Evolutionary conservation across 129 eudicot species (phyloP).

Genomic region (Oenanthe sinensis): DNA sequence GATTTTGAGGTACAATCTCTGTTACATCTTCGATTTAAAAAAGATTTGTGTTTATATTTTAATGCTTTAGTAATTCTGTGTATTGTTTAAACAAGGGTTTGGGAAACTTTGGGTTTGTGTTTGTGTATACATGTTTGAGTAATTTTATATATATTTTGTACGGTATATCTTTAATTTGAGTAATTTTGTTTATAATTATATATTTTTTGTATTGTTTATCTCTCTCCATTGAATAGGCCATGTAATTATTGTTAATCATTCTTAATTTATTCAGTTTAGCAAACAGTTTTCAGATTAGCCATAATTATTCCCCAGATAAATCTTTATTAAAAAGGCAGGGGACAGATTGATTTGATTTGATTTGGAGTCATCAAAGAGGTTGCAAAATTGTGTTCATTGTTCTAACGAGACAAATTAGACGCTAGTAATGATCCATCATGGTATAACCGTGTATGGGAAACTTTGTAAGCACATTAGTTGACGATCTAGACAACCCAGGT

Average conservation of each 20-base stretch:
- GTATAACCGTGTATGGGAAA: conserved; percentile 15
- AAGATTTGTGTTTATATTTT: too few species aligned
- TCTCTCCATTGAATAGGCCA: background rate
- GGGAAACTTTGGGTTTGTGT: too few species aligned
- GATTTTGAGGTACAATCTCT: too few species aligned
- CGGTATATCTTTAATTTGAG: too few species aligned
- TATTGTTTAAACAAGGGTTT: too few species aligned
- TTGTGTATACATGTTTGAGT: too few species aligned
- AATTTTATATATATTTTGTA: too few species aligned
- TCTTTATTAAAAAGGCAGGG: background rate
- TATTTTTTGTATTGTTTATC: too few species aligned
- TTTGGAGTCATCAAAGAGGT: too few species aligned
- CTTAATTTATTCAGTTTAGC: background rate
- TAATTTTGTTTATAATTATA: too few species aligned
- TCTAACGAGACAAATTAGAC: conserved; percentile 15
- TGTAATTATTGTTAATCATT: background rate
- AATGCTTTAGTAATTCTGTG: too few species aligned
- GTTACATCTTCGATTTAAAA: too few species aligned
- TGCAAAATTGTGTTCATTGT: conserved; percentile 14
- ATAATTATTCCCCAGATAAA: background rate
- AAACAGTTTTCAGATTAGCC: background rate
- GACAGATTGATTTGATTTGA: background rate
- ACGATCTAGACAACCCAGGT: conserved; percentile 24
- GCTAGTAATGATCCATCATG: conserved; percentile 30
- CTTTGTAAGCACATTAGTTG: conserved; percentile 21